Conservation (phyloP, 352 stramenopile genomes). For the Pythium guiyangense region DNA sequence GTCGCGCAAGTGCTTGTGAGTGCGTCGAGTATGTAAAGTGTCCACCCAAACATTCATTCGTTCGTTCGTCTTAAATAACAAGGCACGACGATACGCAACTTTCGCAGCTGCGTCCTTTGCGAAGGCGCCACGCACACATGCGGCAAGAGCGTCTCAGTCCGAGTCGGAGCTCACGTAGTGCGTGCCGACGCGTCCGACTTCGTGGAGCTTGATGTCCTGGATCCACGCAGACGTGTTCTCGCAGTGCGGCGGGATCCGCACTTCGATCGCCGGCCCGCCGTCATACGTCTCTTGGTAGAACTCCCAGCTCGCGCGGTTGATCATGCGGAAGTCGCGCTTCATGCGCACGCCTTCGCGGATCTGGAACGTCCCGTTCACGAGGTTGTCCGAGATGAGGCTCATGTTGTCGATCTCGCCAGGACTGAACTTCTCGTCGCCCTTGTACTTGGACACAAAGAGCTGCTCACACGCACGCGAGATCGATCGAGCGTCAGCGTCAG, state of each 20-base stretch:
- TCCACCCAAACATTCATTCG: too few species aligned
- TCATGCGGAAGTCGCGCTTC: slow-evolving; percentile 76
- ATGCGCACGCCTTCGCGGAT: slow-evolving; percentile 50
- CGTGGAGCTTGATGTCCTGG: slow-evolving; percentile 38
- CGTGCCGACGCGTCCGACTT: slow-evolving; percentile 52
- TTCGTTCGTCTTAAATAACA: too few species aligned
- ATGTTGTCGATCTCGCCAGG: slow-evolving; percentile 73
- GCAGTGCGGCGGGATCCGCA: slow-evolving; percentile 54
- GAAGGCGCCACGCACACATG: too few species aligned
- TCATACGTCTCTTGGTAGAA: slow-evolving; percentile 70
- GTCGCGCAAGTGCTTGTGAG: too few species aligned
- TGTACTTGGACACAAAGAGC: slow-evolving; percentile 72
- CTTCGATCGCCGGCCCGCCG: slow-evolving; percentile 62
- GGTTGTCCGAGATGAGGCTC: slow-evolving; percentile 61
- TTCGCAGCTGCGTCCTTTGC: too few species aligned
- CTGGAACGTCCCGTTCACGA: slow-evolving; percentile 62
- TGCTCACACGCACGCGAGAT: background rate
- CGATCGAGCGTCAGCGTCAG: too few species aligned
- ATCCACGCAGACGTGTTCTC: slow-evolving; percentile 50
- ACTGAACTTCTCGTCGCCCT: slow-evolving; percentile 46
- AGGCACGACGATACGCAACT: too few species aligned
- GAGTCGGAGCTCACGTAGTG: slow-evolving; percentile 58
- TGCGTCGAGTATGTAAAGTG: too few species aligned
- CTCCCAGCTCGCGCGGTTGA: slow-evolving; percentile 79
- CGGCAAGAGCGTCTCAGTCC: slow-evolving; percentile 12